Evolutionary conservation across 352 stramenopile species (phyloP), one percentile per base, ranked within the genome.

Genomic region (Globisporangium sylvaticum): DNA sequence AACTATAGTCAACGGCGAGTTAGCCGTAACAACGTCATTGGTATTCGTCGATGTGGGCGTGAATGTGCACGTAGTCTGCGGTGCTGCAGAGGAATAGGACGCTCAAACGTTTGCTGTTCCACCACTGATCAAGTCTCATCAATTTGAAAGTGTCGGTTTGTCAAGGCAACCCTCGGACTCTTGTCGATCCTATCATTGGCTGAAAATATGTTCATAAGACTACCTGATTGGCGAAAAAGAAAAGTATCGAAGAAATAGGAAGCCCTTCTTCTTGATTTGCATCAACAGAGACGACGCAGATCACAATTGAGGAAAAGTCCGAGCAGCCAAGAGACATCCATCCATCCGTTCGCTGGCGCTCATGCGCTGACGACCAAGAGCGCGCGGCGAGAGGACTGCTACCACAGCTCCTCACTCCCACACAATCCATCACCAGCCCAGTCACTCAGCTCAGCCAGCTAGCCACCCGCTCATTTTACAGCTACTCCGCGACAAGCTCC

Each of bases 261-360:
- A 22, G 1, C 8, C 12, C 9, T 24, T 6, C 24, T 25, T 48
- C 48, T 61, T 61, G 55, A 61, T 61, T 34, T 24, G 31, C 55
- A 61, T 61, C 29, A 14, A 22, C 6, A 14, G 10, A 20, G 55
- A 61, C 31, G 55, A 61, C 55, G 55, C 20, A 60, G 48, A 55
- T 55, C 22, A 55, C 20, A 29, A 27, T 18, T 29, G 48, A 60
- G 54, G 34, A 59, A 24, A 31, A 22, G 54, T 39, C 54, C 42
- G 18, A 59, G 9, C 25, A 48, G 53, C 18, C 3, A 27, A 32
- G 52, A 39, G 31, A 20, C 39, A 50, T 50, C 18, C 39, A 50
- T 22, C 42, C 42, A 2, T 50, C 20, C 15, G 25, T 18, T 24
- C 15, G 25, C 27, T 24, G 54, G 6, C 8, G 8, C 14, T 20